Evolutionary conservation across 2,329 filamentous ascomycete species (phyloP), one percentile per base, ranked within the genome.

Genomic region (Blastomyces silverae): DNA sequence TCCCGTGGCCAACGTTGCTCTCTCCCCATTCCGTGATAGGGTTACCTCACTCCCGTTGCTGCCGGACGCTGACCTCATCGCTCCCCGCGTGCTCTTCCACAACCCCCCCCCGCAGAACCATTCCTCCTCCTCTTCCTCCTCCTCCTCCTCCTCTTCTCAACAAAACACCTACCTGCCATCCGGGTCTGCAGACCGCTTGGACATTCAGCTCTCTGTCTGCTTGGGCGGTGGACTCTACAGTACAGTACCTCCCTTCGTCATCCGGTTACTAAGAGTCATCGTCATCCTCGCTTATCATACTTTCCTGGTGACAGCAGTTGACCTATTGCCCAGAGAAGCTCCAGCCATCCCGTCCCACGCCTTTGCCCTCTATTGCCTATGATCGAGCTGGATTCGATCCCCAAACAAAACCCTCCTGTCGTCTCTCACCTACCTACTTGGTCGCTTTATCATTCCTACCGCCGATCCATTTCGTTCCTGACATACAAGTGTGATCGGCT

Each of bases 381-480:
- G 25, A 48, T 60, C 58, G 58, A 48, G 42, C 58, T 28, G 58
- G 58, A 46, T 60, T 60, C 58, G 58, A 46, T 48, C 39, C 31
- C 28, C 5, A 42, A 7, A 11, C 3, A 6, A 42, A 13, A 13
- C 55, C 31, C 25, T 2, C 31, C 15, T 2, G 53, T 56, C 28
- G 52, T 56, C 3, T 34, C 28, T 28, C 6, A 34, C 6, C n/a
- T 37, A 6, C 20, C 48, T 52, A 22, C 48, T 52, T 52, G n/a
- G 22, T 31, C 28, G 5, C 52, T 31, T 22, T 34, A 34, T 56
- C 52, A 31, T 56, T 56, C 4, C 31, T 4, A 20, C 11, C 15
- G 5, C 31, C 17, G 15, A 13, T 56, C 28, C 37, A 17, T 34
- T 34, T 37, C 57, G 31, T 7, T 22, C 8, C 37, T 17, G 17